phyloP scores from a whole-genome alignment of 2,329 filamentous ascomycete genomes.

The Mycosphaerella sp. region DNA sequence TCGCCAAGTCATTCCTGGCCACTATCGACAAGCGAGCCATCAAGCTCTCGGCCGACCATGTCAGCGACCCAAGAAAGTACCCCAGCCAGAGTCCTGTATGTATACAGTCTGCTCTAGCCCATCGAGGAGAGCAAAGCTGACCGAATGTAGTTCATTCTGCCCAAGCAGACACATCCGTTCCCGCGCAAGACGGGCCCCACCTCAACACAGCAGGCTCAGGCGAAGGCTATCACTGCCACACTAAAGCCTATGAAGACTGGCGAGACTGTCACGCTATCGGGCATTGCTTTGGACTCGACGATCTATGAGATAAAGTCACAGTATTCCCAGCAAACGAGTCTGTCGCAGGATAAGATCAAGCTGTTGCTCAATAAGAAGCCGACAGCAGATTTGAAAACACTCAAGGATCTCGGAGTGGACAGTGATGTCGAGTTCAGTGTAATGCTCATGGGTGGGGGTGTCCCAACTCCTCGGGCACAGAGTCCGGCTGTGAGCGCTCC shows the following conservation, averaged over 20 bases:
- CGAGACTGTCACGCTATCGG: constrained; percentile 59
- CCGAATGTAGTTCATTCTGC: constrained; percentile 58
- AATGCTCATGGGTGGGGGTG: constrained; percentile 69
- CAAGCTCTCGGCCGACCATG: constrained; percentile 83
- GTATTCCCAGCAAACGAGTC: constrained; percentile 57
- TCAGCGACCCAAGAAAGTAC: constrained; percentile 76
- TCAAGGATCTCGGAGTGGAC: constrained; percentile 43
- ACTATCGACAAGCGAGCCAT: constrained; percentile 69
- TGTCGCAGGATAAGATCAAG: constrained; percentile 73
- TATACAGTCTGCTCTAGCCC: constrained; percentile 6
- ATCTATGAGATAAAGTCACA: constrained; percentile 70
- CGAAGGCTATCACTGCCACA: constrained; percentile 46
- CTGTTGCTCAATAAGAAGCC: constrained; percentile 85
- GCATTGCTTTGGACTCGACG: constrained; percentile 60
- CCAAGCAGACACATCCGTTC: constrained; percentile 52
- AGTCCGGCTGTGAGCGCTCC: constrained; percentile 37
- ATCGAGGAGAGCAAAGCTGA: not conserved
- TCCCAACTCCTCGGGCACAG: constrained; percentile 28
- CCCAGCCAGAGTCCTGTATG: constrained; percentile 70
- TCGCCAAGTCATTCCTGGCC: constrained; percentile 76
- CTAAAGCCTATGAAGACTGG: constrained; percentile 70
- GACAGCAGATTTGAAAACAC: constrained; percentile 40
- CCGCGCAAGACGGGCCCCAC: constrained; percentile 40
- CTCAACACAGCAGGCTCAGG: constrained; percentile 41
- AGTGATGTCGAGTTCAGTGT: constrained; percentile 64